These are phyloP conservation scores for Pisolithus microcarpus DNA, from an alignment of 768 basidiomycete genomes.

Conservation along the genomic window DNA sequence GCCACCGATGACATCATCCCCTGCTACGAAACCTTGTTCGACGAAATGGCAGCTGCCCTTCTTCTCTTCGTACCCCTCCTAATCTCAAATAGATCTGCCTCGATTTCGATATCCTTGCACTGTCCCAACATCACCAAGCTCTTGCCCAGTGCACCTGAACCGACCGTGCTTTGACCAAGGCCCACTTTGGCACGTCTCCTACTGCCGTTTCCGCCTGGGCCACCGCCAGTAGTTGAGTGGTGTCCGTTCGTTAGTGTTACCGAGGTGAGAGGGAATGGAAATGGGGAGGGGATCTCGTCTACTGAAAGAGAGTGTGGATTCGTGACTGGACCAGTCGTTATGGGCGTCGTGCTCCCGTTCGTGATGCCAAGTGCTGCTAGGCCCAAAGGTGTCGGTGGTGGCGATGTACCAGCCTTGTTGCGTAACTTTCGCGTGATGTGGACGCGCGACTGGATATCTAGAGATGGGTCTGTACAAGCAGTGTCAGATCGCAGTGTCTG, in stretches of 20 bases:
- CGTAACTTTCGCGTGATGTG: slow-evolving; percentile 81
- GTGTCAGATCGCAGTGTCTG: slow-evolving; percentile 4
- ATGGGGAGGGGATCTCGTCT: slow-evolving; percentile 81
- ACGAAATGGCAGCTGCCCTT: slow-evolving; percentile 26
- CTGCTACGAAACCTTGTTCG: slow-evolving; percentile 23
- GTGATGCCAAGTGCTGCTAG: slow-evolving; percentile 27
- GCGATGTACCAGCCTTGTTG: slow-evolving; percentile 72
- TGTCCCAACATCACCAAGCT: slow-evolving; percentile 49
- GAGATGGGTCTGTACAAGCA: slow-evolving; percentile 47
- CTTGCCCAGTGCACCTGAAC: slow-evolving; percentile 66
- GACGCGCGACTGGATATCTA: slow-evolving; percentile 70
- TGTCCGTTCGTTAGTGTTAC: slow-evolving; percentile 36
- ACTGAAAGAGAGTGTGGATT: slow-evolving; percentile 83
- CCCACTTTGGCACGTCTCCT: slow-evolving; percentile 46
- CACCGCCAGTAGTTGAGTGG: slow-evolving; percentile 25
- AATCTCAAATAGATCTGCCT: slow-evolving; percentile 72
- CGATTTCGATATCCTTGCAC: slow-evolving; percentile 64
- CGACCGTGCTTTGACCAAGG: slow-evolving; percentile 47
- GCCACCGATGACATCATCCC: background rate
- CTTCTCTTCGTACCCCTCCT: slow-evolving; percentile 62
- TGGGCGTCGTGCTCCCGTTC: slow-evolving; percentile 45
- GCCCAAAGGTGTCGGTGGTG: slow-evolving; percentile 65
- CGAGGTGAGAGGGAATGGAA: slow-evolving; percentile 66
- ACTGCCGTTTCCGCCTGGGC: slow-evolving; percentile 32
- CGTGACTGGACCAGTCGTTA: slow-evolving; percentile 61